Base-by-base conservation (phyloP, 495 filamentous ascomycete species). In the Tetracladium marchalianum region DNA sequence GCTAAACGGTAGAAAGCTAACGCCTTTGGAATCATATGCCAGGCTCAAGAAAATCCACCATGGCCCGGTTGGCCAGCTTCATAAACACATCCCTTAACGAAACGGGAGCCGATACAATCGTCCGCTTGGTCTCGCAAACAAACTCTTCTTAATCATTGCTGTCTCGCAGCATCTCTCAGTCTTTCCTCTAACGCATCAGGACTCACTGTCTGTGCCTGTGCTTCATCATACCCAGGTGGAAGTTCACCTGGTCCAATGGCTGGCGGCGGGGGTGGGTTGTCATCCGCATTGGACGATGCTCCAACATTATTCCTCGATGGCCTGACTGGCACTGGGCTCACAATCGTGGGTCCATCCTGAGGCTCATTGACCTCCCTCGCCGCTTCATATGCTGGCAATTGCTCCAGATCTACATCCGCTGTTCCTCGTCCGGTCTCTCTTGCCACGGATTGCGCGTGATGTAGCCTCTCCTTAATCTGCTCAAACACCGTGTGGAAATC, bases 161-260 rank as follows among this genome's bases (percentile, higher is more conserved):
- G 44, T 27, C 75, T 70, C 16, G 65, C 68, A 39, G 67, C 69
- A 35, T 69, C 62, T 13, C 70, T 56, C 62, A 65, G 53, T 12
- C 64, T 63, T 48, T 74, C 61, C 37, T 75, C 73, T 18, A 74
- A 62, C 32, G 60, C 64, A 37, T 64, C 67, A 38, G 22, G 22
- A 7, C 52, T 60, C n/a, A 95, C 70, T 50, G 83, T 87, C 49
- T 84, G 78, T 46, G 78, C 73, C 63, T 95, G 92, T 24, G 82
- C 85, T 59, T 95, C 88, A 58, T 96, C 85, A 62, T 98, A 98
- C 32, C 85, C 86, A 31, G 92, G 92, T 27, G 92, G 92, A 12
- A 90, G 88, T 49, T 90, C 92, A 48, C 76, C 67, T 0, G 88
- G 88, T 15, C 70, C 69, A n/a, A 10, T 49, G 35, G 40, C 22